Conservation (phyloP, 441 rosid species). For the Sinapis alba region DNA sequence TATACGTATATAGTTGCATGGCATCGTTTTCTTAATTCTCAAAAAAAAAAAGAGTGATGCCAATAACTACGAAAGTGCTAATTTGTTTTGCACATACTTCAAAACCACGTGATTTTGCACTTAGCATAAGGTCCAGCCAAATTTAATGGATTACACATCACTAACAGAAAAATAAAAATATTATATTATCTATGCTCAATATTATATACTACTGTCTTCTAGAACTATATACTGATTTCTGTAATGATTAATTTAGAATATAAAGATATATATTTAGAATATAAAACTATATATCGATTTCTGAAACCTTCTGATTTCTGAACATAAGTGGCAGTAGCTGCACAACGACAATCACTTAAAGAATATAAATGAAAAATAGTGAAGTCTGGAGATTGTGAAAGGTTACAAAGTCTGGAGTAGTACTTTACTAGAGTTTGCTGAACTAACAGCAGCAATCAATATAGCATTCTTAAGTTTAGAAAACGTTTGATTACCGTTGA, state of each 20-base stretch:
- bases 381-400: neutral
- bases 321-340: neutral
- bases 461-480: neutral
- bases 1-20: conserved; percentile 26
- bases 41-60: neutral
- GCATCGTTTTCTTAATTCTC: conserved; percentile 3
- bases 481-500: too few relatives aligned
- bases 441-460: too few relatives aligned
- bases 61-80: conserved; percentile 28
- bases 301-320: neutral
- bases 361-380: neutral
- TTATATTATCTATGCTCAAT: neutral
- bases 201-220: neutral
- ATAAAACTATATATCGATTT: too few relatives aligned
- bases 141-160: neutral
- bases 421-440: too few relatives aligned
- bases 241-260: neutral
- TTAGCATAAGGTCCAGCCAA: conserved; percentile 24
- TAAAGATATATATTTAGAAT: neutral
- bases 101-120: conserved; percentile 42
- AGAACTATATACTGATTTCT: neutral
- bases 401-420: too few relatives aligned
- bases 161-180: neutral
- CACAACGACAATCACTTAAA: too few relatives aligned
- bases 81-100: conserved; percentile 35